A percentile compares a stretch with the other conserved stretches of the same genome.
Conservation (phyloP, 2,329 filamentous ascomycete species). For the Sporothrix brunneoviolacea region DNA sequence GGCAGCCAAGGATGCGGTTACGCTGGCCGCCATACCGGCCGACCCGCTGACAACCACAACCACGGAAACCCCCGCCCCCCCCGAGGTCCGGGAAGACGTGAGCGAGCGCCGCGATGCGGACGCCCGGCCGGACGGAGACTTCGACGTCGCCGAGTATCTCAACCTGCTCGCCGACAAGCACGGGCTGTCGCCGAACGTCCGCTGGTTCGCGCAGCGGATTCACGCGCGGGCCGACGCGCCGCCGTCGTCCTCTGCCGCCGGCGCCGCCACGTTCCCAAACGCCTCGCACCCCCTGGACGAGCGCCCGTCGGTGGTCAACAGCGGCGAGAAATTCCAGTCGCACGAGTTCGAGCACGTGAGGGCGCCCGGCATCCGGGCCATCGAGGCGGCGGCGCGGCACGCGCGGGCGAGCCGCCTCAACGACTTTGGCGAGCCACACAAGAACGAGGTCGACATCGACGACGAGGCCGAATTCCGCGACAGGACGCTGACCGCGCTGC, state of each 20-base stretch:
- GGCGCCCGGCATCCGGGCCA: not conserved
- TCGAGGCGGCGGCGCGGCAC: not conserved
- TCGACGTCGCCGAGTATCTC: conserved; percentile 18
- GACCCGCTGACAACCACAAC: too few species aligned
- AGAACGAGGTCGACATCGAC: not conserved
- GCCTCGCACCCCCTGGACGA: conserved; percentile 18
- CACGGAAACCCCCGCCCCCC: too few species aligned
- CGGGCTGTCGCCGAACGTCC: conserved; percentile 13
- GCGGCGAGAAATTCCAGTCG: not conserved
- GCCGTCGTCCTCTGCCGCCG: not conserved
- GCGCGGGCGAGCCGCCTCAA: not conserved
- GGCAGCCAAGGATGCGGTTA: too few species aligned
- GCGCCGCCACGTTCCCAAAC: conserved; percentile 1
- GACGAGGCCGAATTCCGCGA: too few species aligned
- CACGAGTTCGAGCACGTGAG: not conserved
- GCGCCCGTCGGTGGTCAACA: not conserved
- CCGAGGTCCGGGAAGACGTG: too few species aligned
- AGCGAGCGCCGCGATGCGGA: too few species aligned
- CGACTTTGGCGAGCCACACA: conserved; percentile 8
- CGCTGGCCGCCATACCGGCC: too few species aligned
- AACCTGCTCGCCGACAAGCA: conserved; percentile 22
- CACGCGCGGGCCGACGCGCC: not conserved
- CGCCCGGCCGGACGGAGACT: too few species aligned
- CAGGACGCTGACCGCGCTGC: not conserved
- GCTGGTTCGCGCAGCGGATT: too few species aligned